Base-by-base conservation (phyloP, 495 filamentous ascomycete genomes). In the Cairneyella variabilis region DNA sequence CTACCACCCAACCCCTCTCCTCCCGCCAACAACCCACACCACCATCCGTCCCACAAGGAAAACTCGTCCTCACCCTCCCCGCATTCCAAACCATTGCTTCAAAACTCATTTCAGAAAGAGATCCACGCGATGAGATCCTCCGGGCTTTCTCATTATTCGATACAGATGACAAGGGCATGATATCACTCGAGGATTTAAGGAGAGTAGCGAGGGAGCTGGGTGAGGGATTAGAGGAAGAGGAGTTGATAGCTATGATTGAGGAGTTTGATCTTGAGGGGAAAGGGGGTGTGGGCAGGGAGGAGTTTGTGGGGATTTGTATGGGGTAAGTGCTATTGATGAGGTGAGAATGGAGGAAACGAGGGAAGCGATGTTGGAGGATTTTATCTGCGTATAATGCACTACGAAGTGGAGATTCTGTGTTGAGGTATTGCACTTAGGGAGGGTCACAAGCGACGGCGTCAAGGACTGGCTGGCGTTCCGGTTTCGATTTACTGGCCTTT, bases 251-350 rank as follows among this genome's bases (percentile, higher is more conserved):
- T 64, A 98, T 98, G 93, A 89, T 98, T 72, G 91, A 96, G 70
- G 93, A 98, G 73, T 98, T 98, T 78, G 93, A 98, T 75, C 73
- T 96, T 52, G 87, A 92, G 66, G 91, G 89, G 0, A 91, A 95
- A 59, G 90, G 90, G 5, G 90, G 84, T 58, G 93, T 97, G 51
- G 88, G 83, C 57, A 75, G 84, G 62, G 92, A 97, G 54, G 92
- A 93, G 68, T 97, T 97, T 76, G 77, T 96, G 53, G 76, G 76
- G 25, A 91, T 92, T 61, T 91, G 88, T 51, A 66, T 66, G 57
- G 58, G 61, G 10, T 64, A 51, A 45, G 25, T 8, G 0, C 0
- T 12, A n/a, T 45, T n/a, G n/a, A n/a, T n/a, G n/a, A n/a, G n/a
- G n/a, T n/a, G n/a, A n/a, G n/a, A n/a, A n/a, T n/a, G n/a, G n/a